phyloP scores from a whole-genome alignment of 805 yeast genomes.

The Wickerhamiella sergipiensis region DNA sequence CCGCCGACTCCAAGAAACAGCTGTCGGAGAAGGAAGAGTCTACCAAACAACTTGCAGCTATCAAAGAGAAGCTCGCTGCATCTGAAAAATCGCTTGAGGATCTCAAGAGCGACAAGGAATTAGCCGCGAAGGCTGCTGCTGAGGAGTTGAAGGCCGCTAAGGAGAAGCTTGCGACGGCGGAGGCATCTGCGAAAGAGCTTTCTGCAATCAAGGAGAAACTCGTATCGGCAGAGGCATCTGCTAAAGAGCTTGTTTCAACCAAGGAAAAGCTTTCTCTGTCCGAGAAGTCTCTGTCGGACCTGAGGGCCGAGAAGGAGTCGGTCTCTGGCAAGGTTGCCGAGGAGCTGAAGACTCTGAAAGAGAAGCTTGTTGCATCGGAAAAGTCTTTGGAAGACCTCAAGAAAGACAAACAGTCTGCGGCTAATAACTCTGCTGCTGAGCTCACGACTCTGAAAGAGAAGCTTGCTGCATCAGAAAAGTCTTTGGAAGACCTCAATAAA shows the following conservation, averaged over 20 bases:
- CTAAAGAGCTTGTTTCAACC: no score
- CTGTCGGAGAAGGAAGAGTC: not conserved
- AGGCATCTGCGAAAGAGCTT: not conserved
- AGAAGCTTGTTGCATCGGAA: no score
- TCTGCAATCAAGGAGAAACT: not conserved
- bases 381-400: not conserved
- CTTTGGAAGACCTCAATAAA: no score
- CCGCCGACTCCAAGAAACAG: not conserved
- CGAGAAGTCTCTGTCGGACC: not conserved
- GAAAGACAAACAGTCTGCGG: no score
- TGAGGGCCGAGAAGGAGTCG: not conserved
- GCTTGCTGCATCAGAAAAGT: no score
- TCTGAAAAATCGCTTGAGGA: not conserved
- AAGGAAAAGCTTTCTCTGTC: not conserved
- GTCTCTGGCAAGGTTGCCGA: no score
- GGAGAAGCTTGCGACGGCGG: not conserved
- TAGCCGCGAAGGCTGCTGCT: not conserved
- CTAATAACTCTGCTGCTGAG: no score
- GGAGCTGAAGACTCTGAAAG: no score
- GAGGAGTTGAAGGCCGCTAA: not conserved
- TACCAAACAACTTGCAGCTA: constrained; percentile 3
- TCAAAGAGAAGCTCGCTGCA: not conserved
- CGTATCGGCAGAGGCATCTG: not conserved
- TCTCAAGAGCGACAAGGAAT: not conserved
- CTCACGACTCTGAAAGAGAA: no score